Evolutionary conservation across 768 basidiomycete species (phyloP), one percentile per base, ranked within the genome.

Genomic region (Infundibulicybe gibba): DNA sequence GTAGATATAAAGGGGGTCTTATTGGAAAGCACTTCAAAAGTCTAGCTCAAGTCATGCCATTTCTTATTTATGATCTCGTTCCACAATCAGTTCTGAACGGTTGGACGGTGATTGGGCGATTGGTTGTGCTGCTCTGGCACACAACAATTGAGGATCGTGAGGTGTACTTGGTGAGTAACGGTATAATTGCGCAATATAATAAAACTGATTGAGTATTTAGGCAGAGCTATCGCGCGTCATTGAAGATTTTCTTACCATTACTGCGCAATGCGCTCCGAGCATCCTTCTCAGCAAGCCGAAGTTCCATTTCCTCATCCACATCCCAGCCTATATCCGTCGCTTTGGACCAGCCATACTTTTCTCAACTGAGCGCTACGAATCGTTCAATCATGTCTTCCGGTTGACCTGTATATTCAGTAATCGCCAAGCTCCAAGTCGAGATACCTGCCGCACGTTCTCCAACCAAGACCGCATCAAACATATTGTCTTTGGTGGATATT

Each of bases 291-390:
- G 13, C 0, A 66, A 66, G 14, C 40, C 52, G 0, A 67, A 67
- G 16, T 64, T 65, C 21, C 64, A 67, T 40, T 55, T 67, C 13
- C 42, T 67, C 0, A 11, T 63, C 9, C 60, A 65, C 17, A 52
- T 66, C 3, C 60, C 57, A 0, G 48, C 45, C 15, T 57, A 50
- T 38, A 65, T 66, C 30, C 11, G 43, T 1, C 43, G 44, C 0
- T 66, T 64, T 49, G 63, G 61, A 0, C 63, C 63, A 0, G 49
- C 65, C 0, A 51, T 64, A 2, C 43, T 61, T 1, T 66, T 59
- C 37, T 56, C 59, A 2, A 65, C 61, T 3, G 57, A 67, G 35
- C 31, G 37, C 1, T 67, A 49, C 31, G 58, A 67, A 19, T 61
- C 61, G 0, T 62, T 60, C 43, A 53, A 53, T 41, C 44, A 45